Percentiles rank a stretch among this genome's conserved stretches.
Conservation (phyloP, 2,329 filamentous ascomycete species). For the Cladosporium sp. region DNA sequence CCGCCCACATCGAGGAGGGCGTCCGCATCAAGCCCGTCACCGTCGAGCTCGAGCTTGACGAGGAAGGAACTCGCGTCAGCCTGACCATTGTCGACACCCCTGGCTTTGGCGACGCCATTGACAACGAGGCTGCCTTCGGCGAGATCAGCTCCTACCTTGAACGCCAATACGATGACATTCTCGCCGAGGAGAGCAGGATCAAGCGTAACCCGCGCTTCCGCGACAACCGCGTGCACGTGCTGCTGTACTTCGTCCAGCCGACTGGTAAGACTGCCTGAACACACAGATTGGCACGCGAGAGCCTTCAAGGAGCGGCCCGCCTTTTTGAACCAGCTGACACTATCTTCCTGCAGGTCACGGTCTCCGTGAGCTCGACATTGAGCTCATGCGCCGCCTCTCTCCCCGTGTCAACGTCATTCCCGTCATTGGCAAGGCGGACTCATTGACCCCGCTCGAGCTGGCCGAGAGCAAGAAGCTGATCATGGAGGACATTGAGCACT, state of each 20-base stretch:
- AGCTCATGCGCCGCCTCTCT: conserved; percentile 98
- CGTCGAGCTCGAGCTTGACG: conserved; percentile 91
- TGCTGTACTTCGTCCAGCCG: conserved; percentile 98
- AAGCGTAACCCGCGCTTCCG: conserved; percentile 99
- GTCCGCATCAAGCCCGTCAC: conserved; percentile 98
- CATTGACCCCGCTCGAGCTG: conserved; percentile 89
- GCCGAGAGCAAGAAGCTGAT: conserved; percentile 99
- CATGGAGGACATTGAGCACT: conserved; percentile 99
- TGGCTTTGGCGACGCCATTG: conserved; percentile 96
- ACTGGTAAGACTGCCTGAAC: conserved; percentile 61
- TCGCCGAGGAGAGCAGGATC: conserved; percentile 98
- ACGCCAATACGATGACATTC: conserved; percentile 98
- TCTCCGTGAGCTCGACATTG: conserved; percentile 96
- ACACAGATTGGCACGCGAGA: conserved; percentile 48
- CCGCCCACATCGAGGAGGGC: conserved; percentile 88
- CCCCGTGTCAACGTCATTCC: conserved; percentile 98
- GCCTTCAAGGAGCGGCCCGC: too few relatives aligned
- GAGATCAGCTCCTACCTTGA: conserved; percentile 98
- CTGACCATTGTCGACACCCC: conserved; percentile 98
- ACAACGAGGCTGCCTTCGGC: conserved; percentile 91
- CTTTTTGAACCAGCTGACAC: neutral
- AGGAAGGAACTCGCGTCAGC: conserved; percentile 96
- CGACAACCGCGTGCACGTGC: conserved; percentile 95
- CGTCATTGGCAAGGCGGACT: conserved; percentile 97
- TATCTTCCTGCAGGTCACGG: conserved; percentile 41